These are phyloP conservation scores for Oleoguttula mirabilis DNA, from an alignment of 495 filamentous ascomycete species.

Conservation along the genomic window DNA sequence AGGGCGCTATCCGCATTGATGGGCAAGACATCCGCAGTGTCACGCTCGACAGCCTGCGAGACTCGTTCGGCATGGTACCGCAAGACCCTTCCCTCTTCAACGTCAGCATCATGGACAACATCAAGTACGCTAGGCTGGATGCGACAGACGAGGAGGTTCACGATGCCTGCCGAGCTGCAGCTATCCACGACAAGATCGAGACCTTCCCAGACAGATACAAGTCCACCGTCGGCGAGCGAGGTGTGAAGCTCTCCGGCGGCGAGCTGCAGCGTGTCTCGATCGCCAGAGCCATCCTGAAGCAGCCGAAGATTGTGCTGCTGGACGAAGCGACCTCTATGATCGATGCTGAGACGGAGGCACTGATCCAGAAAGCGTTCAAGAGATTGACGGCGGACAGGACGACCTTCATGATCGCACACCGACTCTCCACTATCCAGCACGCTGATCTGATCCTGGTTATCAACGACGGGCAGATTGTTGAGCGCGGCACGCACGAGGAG, in stretches of 20 bases:
- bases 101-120: constrained; percentile 60
- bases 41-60: constrained; percentile 52
- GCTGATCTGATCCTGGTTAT: constrained; percentile 57
- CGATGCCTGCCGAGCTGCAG: constrained; percentile 56
- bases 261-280: constrained; percentile 69
- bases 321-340: constrained; percentile 46
- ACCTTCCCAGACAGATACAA: constrained; percentile 46
- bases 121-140: constrained; percentile 52
- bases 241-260: constrained; percentile 60
- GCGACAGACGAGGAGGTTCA: constrained; percentile 43
- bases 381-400: constrained; percentile 24
- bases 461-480: constrained; percentile 49
- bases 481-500: constrained; percentile 53
- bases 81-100: constrained; percentile 59
- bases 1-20: constrained; percentile 58
- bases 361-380: constrained; percentile 56
- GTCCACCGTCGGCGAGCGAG: constrained; percentile 49
- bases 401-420: constrained; percentile 39
- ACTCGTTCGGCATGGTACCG: constrained; percentile 59
- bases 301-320: constrained; percentile 41
- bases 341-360: constrained; percentile 50
- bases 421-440: constrained; percentile 58
- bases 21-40: constrained; percentile 60
- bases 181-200: constrained; percentile 29
- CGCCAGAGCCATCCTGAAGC: constrained; percentile 45